phyloP scores from a whole-genome alignment of 2,329 filamentous ascomycete genomes.

The Monilinia aucupariae region DNA sequence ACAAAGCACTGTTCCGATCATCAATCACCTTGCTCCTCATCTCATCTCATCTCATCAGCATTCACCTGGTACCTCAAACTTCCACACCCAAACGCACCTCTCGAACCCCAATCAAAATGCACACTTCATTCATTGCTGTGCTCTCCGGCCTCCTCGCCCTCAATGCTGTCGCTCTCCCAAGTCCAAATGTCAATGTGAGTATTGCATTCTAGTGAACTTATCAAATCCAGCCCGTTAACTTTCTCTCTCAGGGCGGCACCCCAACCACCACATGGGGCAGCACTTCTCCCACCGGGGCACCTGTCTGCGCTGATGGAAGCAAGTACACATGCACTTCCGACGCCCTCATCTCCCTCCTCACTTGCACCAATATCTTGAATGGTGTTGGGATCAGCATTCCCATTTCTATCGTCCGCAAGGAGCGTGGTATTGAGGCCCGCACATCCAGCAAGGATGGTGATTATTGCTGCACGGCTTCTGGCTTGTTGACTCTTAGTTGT shows the following conservation, averaged over 20 bases:
- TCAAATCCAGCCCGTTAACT: not conserved
- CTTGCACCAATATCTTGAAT: not conserved
- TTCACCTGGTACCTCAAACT: not conserved
- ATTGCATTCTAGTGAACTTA: not conserved
- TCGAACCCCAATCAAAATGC: constrained; percentile 4
- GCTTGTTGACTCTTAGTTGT: not conserved
- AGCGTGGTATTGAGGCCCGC: not conserved
- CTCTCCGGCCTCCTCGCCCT: not conserved
- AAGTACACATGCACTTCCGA: not conserved
- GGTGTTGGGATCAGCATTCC: not conserved
- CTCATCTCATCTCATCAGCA: not conserved
- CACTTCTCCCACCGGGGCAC: not conserved
- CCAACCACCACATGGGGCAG: not conserved
- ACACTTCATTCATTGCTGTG: not conserved
- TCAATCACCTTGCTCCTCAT: not conserved
- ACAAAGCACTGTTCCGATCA: not conserved
- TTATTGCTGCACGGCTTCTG: not conserved
- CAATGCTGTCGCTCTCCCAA: not conserved
- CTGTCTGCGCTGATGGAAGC: not conserved
- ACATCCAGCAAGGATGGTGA: not conserved
- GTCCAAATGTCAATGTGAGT: not conserved
- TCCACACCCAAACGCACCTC: not conserved
- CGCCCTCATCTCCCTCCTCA: not conserved
- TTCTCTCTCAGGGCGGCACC: not conserved
- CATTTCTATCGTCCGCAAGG: not conserved